phyloP scores from a whole-genome alignment of 2,329 filamentous ascomycete species.

The Plenodomus tracheiphilus region DNA sequence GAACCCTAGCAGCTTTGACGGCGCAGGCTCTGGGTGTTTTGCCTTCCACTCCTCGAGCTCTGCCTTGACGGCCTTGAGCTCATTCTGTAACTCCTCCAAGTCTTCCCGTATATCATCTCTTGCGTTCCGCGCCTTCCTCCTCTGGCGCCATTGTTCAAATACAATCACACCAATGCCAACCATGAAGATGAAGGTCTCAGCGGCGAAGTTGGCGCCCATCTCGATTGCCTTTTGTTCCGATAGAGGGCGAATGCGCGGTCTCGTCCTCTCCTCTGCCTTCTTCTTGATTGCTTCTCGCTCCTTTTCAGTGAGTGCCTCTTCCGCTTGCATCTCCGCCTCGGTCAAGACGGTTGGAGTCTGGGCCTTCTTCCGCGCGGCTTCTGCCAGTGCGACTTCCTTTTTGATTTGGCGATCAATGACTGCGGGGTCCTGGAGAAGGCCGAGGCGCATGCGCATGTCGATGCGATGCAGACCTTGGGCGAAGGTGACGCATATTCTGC shows the following conservation, averaged over 20 bases:
- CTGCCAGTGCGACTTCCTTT: constrained; percentile 59
- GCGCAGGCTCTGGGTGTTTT: constrained; percentile 29
- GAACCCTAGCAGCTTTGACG: constrained; percentile 34
- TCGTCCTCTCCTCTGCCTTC: constrained; percentile 42
- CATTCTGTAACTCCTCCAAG: constrained; percentile 60
- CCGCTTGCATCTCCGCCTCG: constrained; percentile 61
- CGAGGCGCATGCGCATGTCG: constrained; percentile 70
- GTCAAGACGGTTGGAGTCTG: constrained; percentile 64
- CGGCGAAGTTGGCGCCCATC: constrained; percentile 69
- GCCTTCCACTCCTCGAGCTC: constrained; percentile 49
- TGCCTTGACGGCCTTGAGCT: constrained; percentile 42
- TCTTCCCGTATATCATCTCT: constrained; percentile 64
- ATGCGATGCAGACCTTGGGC: constrained; percentile 67
- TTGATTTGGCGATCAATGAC: constrained; percentile 57
- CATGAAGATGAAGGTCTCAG: constrained; percentile 67
- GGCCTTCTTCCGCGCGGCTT: constrained; percentile 55
- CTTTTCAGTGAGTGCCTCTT: constrained; percentile 54
- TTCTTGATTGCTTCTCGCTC: constrained; percentile 54
- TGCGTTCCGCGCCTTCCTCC: constrained; percentile 63
- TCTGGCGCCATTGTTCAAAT: constrained; percentile 63
- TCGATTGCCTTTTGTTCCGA: constrained; percentile 71
- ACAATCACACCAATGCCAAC: constrained; percentile 66
- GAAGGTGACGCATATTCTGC: constrained; percentile 62
- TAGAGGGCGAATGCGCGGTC: constrained; percentile 64
- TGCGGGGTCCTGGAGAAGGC: constrained; percentile 64